Evolutionary conservation across 2,329 filamentous ascomycete genomes (phyloP).

Genomic region (Aspergillus sp.): DNA sequence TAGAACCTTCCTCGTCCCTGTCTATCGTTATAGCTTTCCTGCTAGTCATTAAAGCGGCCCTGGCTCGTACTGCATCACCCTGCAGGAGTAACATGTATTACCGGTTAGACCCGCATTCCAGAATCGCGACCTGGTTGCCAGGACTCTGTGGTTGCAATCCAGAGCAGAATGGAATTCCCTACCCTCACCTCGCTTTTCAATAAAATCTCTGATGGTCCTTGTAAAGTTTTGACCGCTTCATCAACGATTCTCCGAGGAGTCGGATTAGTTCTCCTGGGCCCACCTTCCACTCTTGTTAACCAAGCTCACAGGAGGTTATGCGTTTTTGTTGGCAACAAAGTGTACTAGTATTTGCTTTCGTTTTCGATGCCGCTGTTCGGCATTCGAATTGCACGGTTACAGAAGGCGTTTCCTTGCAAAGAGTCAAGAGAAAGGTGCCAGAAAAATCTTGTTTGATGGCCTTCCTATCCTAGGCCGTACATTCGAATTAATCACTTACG

Average conservation of each 20-base stretch:
- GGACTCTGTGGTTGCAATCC: constrained; percentile 1
- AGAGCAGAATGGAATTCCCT: background rate
- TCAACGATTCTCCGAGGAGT: constrained; percentile 5
- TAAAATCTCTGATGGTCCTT: background rate
- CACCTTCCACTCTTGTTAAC: background rate
- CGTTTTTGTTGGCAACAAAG: no score
- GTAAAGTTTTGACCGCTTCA: background rate
- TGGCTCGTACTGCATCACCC: background rate
- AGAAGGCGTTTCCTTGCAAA: no score
- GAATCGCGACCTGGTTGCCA: constrained; percentile 19
- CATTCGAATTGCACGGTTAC: no score
- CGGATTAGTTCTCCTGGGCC: background rate
- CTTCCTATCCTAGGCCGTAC: background rate
- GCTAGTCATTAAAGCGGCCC: background rate
- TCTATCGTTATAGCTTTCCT: background rate
- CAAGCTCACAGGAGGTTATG: no score
- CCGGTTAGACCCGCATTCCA: constrained; percentile 19
- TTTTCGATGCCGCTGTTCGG: no score
- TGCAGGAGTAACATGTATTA: background rate
- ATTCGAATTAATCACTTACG: background rate
- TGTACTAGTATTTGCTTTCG: background rate
- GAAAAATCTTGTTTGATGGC: background rate
- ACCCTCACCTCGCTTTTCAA: background rate
- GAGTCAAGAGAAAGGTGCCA: no score
- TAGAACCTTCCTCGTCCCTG: background rate